phyloP scores from a whole-genome alignment of 352 stramenopile genomes.

The Vaucheria bursata region DNA sequence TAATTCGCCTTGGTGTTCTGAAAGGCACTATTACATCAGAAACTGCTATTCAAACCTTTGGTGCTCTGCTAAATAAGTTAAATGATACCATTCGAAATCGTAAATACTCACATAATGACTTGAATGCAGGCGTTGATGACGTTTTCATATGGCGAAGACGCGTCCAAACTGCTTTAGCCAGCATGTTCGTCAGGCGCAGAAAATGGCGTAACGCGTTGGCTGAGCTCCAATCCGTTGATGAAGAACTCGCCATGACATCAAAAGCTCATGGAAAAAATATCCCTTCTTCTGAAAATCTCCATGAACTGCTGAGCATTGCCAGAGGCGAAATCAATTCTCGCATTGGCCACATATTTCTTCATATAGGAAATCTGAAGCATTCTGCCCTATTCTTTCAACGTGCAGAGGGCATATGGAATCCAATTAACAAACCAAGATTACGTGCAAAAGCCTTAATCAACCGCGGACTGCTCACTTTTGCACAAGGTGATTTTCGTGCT shows the following conservation, averaged over 20 bases:
- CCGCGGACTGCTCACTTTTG: conserved; percentile 30
- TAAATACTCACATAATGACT: too few relatives aligned
- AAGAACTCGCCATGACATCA: neutral
- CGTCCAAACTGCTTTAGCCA: neutral
- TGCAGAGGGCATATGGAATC: conserved; percentile 14
- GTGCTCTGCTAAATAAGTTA: too few relatives aligned
- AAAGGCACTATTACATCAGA: neutral
- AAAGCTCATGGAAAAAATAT: neutral
- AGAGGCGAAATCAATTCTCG: conserved; percentile 33
- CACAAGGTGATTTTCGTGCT: conserved; percentile 30
- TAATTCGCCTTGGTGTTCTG: neutral
- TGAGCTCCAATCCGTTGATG: neutral
- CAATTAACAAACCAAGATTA: neutral
- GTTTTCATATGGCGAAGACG: neutral
- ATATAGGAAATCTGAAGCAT: conserved; percentile 37
- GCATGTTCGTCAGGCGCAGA: neutral
- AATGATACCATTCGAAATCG: too few relatives aligned
- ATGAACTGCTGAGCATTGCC: neutral
- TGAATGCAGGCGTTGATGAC: too few relatives aligned
- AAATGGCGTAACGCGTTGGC: neutral
- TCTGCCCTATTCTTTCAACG: conserved; percentile 30
- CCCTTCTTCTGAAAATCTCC: neutral
- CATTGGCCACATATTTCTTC: conserved; percentile 47
- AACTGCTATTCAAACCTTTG: neutral
- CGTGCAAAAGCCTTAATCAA: conserved; percentile 35